These are phyloP conservation scores for Evernia prunastri DNA, from an alignment of 495 filamentous ascomycete species.

Conservation along the genomic window DNA sequence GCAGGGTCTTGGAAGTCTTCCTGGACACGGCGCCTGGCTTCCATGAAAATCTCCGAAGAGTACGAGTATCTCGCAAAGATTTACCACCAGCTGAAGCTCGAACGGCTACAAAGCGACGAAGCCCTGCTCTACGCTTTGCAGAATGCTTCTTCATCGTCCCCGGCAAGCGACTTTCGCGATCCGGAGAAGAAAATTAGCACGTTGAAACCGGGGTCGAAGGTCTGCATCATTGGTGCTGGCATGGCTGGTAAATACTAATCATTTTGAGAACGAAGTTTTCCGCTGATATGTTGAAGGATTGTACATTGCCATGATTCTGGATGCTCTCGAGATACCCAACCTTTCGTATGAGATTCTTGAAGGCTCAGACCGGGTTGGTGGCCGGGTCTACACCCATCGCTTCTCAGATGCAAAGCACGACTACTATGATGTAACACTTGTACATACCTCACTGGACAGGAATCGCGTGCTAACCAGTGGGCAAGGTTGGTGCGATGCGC, in stretches of 20 bases:
- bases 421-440: constrained; percentile 32
- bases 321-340: constrained; percentile 24
- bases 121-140: not conserved
- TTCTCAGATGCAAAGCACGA: constrained; percentile 29
- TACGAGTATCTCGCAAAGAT: constrained; percentile 5
- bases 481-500: constrained; percentile 28
- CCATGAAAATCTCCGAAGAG: constrained; percentile 5
- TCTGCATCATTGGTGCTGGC: constrained; percentile 8
- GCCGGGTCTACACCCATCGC: constrained; percentile 31
- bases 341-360: constrained; percentile 32
- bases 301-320: constrained; percentile 36
- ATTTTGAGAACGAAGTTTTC: not conserved
- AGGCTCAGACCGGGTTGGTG: constrained; percentile 26
- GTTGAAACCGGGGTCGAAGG: not conserved
- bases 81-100: not conserved
- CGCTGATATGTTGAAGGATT: constrained; percentile 24
- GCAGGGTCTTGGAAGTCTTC: constrained; percentile 5
- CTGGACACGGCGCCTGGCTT: not conserved
- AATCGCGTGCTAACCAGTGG: not conserved
- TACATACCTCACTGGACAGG: not conserved
- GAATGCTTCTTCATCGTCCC: not conserved
- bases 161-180: not conserved
- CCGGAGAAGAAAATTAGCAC: not conserved
- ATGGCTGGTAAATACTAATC: constrained; percentile 1
- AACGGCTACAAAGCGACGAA: not conserved